Base-by-base conservation (phyloP, 345 rosid genomes). In the Passiflora organensis region DNA sequence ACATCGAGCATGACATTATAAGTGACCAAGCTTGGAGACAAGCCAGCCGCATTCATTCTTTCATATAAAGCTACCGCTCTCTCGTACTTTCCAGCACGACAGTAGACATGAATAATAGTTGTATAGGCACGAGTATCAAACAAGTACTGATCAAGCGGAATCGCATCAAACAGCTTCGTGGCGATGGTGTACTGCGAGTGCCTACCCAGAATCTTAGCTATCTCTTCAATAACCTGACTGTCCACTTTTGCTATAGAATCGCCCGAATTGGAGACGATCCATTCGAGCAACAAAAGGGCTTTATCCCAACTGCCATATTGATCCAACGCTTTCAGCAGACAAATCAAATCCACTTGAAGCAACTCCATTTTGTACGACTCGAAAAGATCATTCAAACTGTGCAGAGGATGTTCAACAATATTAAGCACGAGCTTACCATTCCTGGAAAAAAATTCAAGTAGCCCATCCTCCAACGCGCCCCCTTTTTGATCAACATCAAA, bases 1-100 rank as follows among this genome's bases (percentile, higher is more conserved):
- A 80, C 96, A 75, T 87, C 89, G 12, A 87, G 89, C 82, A 91
- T 79, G 55, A 87, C 91, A 66, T 91, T 91, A 64, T 85, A 91
- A 50, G 97, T 91, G 14, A 91, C 96, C 70, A 91, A 48, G 60
- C 84, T 83, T 8, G 97, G 96, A 16, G 77, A 69, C 59, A 87
- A 49, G 2, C 96, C 89, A 19, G 66, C 72, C 63, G 80, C 84
- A 59, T 76, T 87, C 79, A 91, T 78, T 36, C 64, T 85, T 75
- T 77, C 84, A 60, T 83, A 91, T 73, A 91, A 24, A 32, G 21
- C 60, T 11, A 87, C 60, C 2, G 97, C 96, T 51, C 62, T 64
- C 42, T 68, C 76, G 13, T 80, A 85, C 68, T 79, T 83, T 17
- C 89, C 89, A 0, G 70, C 63, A 17, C 83, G 78, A n/a, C 89